Base-by-base conservation (phyloP, 2,329 filamentous ascomycete genomes). In the Colletotrichum limetticola region DNA sequence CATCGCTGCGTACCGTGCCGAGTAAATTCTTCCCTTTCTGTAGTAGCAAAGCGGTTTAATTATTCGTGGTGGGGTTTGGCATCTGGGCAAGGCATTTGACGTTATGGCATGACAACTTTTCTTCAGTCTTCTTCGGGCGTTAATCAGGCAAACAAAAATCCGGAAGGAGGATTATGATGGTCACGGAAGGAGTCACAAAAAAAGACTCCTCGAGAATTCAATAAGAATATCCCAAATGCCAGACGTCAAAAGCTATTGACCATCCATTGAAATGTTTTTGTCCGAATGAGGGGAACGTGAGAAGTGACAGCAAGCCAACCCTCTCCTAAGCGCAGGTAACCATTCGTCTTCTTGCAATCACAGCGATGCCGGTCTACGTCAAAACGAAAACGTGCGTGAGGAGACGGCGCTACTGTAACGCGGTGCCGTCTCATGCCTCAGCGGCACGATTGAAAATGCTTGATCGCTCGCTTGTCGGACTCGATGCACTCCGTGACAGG, bases 1-100 rank as follows among this genome's bases (percentile, higher is more conserved):
- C 91, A 99, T 99, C 88, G 91, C 93, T 83, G 90, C 93, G 87
- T 89, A 98, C 82, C 90, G 89, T 80, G 86, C 85, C 74, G 85
- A 89, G 77, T 86, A 86, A 81, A 52, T 68, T 73, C 32, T 63
- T 56, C 28, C 35, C 26, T 19, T 42, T 56, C 19, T 68, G 57
- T 49, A 66, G 59, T 67, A 71, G 60, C 30, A 49, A 53, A 53
- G 64, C 72, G 60, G 64, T 66, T 65, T 56, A 70, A 63, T 62
- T 59, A 70, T 55, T 59, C 61, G 52, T 28, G 42, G 22, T 16
- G 46, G 26, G 32, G 49, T 46, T 37, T 49, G 64, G 64, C 35
- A 64, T 30, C 22, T 55, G 61, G 61, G 30, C 58, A 26, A 26
- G 66, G 58, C 49, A 68, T 55, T 72, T 72, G 72, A 74, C 72